Evolutionary conservation across 2,329 filamentous ascomycete species (phyloP).

Genomic region (Dichotomopilus funicola): DNA sequence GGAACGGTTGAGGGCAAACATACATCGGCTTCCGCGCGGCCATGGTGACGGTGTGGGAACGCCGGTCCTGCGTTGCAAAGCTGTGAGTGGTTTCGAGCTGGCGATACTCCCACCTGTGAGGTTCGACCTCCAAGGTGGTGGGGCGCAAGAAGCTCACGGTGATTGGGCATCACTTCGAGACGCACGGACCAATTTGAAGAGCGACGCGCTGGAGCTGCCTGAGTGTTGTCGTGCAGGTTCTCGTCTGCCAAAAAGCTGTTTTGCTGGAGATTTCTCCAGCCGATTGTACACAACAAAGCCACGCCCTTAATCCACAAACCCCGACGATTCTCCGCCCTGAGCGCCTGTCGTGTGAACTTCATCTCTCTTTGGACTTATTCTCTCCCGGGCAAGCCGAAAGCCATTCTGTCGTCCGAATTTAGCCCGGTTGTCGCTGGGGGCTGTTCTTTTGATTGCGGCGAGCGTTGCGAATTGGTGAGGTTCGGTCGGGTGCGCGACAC

Average conservation of each 20-base stretch:
- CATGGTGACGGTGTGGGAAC: slow-evolving; percentile 44
- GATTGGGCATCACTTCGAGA: slow-evolving; percentile 15
- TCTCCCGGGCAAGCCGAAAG: too few relatives aligned
- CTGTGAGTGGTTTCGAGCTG: slow-evolving; percentile 26
- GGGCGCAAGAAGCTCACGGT: slow-evolving; percentile 3
- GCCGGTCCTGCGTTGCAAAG: slow-evolving; percentile 21
- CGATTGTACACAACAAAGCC: not conserved
- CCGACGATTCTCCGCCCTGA: too few relatives aligned
- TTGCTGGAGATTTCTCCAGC: not conserved
- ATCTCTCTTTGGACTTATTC: too few relatives aligned
- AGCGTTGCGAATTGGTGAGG: not conserved
- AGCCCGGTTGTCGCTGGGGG: not conserved
- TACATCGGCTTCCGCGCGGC: slow-evolving; percentile 55
- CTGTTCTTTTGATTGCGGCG: not conserved
- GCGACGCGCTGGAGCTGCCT: not conserved
- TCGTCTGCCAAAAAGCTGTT: slow-evolving; percentile 7
- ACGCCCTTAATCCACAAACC: too few relatives aligned
- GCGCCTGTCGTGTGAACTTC: too few relatives aligned
- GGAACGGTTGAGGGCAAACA: slow-evolving; percentile 22
- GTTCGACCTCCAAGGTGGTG: slow-evolving; percentile 20
- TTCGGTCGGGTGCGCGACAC: not conserved
- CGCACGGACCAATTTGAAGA: slow-evolving; percentile 4
- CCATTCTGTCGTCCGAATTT: too few relatives aligned
- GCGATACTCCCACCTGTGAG: slow-evolving; percentile 16
- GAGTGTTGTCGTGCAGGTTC: not conserved